Conservation (phyloP, 805 yeast genomes). For the Isabelozyma gotoi region DNA sequence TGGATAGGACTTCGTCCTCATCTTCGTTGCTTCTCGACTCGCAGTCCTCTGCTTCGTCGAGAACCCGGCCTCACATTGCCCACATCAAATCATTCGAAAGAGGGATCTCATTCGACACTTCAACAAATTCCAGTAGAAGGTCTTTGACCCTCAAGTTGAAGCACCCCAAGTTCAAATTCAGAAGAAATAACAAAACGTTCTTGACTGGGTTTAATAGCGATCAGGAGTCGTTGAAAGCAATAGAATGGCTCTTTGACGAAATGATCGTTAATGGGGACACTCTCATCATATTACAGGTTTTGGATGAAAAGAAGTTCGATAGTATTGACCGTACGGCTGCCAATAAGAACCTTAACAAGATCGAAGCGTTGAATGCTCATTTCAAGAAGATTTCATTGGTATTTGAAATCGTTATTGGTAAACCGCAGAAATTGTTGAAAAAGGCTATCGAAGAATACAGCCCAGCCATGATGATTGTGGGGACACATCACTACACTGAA, state of each 20-base stretch:
- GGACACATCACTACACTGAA: slow-evolving; percentile 35
- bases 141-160: slow-evolving; percentile 41
- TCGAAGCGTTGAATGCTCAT: slow-evolving; percentile 35
- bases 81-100: slow-evolving; percentile 27
- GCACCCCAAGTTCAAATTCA: slow-evolving; percentile 42
- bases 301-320: slow-evolving; percentile 32
- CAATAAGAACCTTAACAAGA: slow-evolving; percentile 22
- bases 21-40: slow-evolving; percentile 1
- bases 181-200: slow-evolving; percentile 44
- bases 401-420: slow-evolving; percentile 41
- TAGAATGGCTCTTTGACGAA: slow-evolving; percentile 46
- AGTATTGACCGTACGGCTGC: slow-evolving; percentile 30
- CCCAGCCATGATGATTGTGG: slow-evolving; percentile 47
- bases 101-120: slow-evolving; percentile 43
- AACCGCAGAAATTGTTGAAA: slow-evolving; percentile 37
- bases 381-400: slow-evolving; percentile 37
- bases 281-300: slow-evolving; percentile 38
- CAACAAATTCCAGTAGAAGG: slow-evolving; percentile 27
- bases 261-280: slow-evolving; percentile 45
- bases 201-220: slow-evolving; percentile 41
- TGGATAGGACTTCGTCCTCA: background rate
- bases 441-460: slow-evolving; percentile 40
- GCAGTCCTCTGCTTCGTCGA: slow-evolving; percentile 5
- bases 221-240: slow-evolving; percentile 36
- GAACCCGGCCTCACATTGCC: slow-evolving; percentile 10